Evolutionary conservation across 192 early-diverging fungal genomes (phyloP), one percentile per base, ranked within the genome.

Genomic region (Backusella morwellensis): DNA sequence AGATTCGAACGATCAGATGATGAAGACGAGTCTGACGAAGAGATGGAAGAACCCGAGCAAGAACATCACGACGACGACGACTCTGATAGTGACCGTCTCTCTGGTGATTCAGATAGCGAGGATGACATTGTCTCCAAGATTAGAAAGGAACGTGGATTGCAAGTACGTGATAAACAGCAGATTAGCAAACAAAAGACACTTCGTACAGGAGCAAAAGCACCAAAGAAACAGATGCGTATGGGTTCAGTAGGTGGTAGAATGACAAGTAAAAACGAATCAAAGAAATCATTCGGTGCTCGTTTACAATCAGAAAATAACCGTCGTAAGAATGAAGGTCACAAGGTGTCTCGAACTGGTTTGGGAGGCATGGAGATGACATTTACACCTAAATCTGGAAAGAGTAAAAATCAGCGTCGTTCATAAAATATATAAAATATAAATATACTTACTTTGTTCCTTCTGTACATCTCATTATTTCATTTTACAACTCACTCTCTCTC

Each of bases 281-380:
- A 73, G 36, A 78, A 78, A 74, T 77, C 78, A 21, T 82, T 82
- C 70, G 81, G 71, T 38, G 35, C 70, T 14, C 73, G 81, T 9
- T 34, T 82, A 17, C 56, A 78, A 23, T 75, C 73, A 19, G 41
- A 73, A 6, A 67, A 73, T 21, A 56, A 50, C 29, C 54, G 44
- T 32, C 69, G 72, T 38, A 54, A 56, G 23, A 73, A 63, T 38
- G 72, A 78, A 9, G 77, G 78, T 12, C 77, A 82, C n/a, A 75
- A 78, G 35, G 52, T 82, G n/a, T 78, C 81, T 50, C 50, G 79
- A 50, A 78, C 75, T 63, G 75, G 72, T 56, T 79, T 81, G 75
- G 82, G 84, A 54, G 82, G 80, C 38, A 85, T 85, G 84, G 80
- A 83, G 73, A 85, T 85, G 84, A 56, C 79, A 21, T 85, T 85